These are phyloP conservation scores for Botrytis medusae DNA, from an alignment of 2,329 filamentous ascomycete genomes.

Conservation along the genomic window DNA sequence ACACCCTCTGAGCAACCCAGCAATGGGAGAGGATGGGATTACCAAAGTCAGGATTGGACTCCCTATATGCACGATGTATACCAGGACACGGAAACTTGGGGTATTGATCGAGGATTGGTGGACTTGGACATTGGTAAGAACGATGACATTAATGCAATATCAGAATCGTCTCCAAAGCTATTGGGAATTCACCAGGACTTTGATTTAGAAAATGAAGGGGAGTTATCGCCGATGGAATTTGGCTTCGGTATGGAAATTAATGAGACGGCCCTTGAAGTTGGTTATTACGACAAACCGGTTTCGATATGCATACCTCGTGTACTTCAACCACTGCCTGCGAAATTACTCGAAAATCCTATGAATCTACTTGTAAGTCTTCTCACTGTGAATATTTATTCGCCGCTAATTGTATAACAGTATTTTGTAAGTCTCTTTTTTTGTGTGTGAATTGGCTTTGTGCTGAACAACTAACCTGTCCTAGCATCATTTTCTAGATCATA, in stretches of 20 bases:
- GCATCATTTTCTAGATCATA: conserved; percentile 74
- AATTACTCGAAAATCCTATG: conserved; percentile 70
- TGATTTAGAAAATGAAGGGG: conserved; percentile 23
- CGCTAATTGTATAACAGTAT: conserved; percentile 42
- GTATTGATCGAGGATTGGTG: conserved; percentile 67
- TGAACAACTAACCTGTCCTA: conserved; percentile 30
- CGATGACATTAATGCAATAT: conserved; percentile 67
- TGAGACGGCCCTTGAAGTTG: conserved; percentile 56
- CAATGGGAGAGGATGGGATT: conserved; percentile 21
- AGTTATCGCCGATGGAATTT: conserved; percentile 46
- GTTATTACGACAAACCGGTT: conserved; percentile 71
- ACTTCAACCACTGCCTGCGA: conserved; percentile 50
- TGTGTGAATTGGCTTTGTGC: not conserved
- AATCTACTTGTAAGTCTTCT: conserved; percentile 57
- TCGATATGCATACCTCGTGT: conserved; percentile 54
- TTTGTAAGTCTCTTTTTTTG: conserved; percentile 45
- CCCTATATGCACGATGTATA: conserved; percentile 27
- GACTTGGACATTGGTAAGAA: conserved; percentile 72
- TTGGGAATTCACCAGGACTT: conserved; percentile 38
- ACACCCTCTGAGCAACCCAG: not conserved
- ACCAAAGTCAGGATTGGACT: conserved; percentile 15
- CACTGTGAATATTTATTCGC: not conserved
- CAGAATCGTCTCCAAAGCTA: conserved; percentile 45
- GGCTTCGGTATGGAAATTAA: conserved; percentile 49
- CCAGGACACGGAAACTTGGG: conserved; percentile 55